Evolutionary conservation across 345 rosid species (phyloP), one percentile per base, ranked within the genome.

Genomic region (Acer negundo): DNA sequence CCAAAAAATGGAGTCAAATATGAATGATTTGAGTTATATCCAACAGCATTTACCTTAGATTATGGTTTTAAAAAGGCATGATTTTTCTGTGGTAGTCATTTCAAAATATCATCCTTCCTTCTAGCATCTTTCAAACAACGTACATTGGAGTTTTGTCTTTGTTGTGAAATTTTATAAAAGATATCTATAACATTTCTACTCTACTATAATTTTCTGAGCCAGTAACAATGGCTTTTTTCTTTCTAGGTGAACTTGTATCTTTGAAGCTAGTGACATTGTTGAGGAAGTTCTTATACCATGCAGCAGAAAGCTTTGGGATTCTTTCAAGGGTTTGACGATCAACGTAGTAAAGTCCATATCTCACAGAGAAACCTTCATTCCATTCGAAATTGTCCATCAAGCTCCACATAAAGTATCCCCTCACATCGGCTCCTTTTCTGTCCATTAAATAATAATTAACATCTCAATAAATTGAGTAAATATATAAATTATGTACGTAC

Each of bases 321-420:
- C 86, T 73, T 23, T 70, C 7, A 23, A 86, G 85, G 0, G 83
- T 82, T 23, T 10, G 49, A 28, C 85, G 77, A 66, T 86, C 85
- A 13, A 86, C 82, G 49, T 67, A 62, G 44, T 74, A 74, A 8
- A 86, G 56, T 38, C 88, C 86, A n/a, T 44, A 86, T 40, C 42
- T 62, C 28, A n/a, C n/a, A 1, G 71, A 55, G 40, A 79, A 86
- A 4, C 88, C 88, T 7, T 79, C 67, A 23, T 49, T 20, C 88
- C 88, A 86, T 61, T 86, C 85, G 11, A 85, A 75, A 73, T 81
- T 85, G 80, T 85, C 88, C 62, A 85, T 74, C 77, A 86, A 80
- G 69, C 81, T 82, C 89, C 87, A 82, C 20, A 82, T 53, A 28
- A 84, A 84, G 69, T 82, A 88, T 38, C 87, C 89, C 3, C 86